Conservation (phyloP, 2,329 filamentous ascomycete genomes). For the Cordyceps cicadae region DNA sequence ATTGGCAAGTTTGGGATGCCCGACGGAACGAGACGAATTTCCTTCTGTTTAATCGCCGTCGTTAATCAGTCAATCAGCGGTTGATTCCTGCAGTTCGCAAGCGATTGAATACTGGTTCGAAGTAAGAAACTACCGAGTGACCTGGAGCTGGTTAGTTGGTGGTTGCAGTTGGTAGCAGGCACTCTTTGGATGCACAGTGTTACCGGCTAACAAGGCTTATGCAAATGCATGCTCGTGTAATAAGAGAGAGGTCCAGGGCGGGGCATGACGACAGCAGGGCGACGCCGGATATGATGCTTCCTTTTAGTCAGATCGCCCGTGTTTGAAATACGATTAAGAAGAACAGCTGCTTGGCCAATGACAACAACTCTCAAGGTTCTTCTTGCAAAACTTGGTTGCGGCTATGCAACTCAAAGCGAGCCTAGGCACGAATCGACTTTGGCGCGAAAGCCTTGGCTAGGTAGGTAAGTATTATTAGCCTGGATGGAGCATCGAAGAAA, state of each 20-base stretch:
- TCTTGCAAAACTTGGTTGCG: too few species aligned
- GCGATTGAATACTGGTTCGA: neutral
- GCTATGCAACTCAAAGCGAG: neutral
- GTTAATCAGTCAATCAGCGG: neutral
- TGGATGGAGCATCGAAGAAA: neutral
- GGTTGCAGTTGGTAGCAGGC: neutral
- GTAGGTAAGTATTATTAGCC: neutral
- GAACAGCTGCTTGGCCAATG: too few species aligned
- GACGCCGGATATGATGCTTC: neutral
- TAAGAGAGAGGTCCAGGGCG: neutral
- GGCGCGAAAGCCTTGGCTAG: neutral
- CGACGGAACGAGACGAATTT: neutral
- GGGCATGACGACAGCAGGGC: neutral
- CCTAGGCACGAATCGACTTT: neutral
- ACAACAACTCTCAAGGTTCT: too few species aligned
- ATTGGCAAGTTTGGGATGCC: neutral
- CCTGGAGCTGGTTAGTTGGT: too few species aligned
- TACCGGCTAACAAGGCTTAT: neutral
- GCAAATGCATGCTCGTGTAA: neutral
- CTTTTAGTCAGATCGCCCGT: too few species aligned
- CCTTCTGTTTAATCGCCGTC: neutral
- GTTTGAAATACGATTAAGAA: too few species aligned
- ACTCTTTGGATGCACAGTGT: too few species aligned
- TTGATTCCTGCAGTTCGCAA: neutral
- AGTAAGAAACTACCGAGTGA: neutral